Base-by-base conservation (phyloP, 345 rosid genomes). In the Lepidium didymum region DNA sequence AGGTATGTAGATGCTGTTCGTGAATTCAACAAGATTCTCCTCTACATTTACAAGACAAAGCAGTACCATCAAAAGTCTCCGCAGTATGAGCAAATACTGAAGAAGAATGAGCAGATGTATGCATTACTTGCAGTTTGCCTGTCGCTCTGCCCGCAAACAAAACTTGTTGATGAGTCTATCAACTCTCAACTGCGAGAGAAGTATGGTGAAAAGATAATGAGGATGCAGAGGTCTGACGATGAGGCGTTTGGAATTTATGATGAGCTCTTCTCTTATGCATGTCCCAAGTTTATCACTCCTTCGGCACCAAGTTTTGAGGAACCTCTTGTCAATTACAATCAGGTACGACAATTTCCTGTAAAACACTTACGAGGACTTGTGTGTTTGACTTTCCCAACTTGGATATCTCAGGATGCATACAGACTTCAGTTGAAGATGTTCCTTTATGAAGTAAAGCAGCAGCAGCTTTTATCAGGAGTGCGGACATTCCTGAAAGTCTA, bases 61-160 rank as follows among this genome's bases (percentile, higher is more conserved):
- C 99, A 87, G 56, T 91, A 81, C 76, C 97, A 94, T 65, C 88
- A 91, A 75, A 87, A 91, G 67, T 91, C 97, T 16, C 77, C 96
- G 13, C 99, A 94, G 70, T 91, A 94, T 65, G 97, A 91, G 80
- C 99, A 89, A 71, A 83, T 94, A 66, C 82, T 94, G 47, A 94
- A 94, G 84, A 94, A 94, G 86, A 94, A 94, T 67, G 99, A 94
- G 78, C 99, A 94, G 79, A 94, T 94, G 96, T 94, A 91, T 85
- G 99, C 97, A 41, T 77, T 91, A 73, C 81, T 94, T 66, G 96
- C 93, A 0, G 81, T 91, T 73, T 78, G 81, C 66, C 93, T 91
- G 46, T 91, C 96, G 6, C 93, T 94, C 64, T 94, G 99, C 55
- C 99, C 96, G n/a, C 99, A 91, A 74, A 79, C 80, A 50, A 89